Evolutionary conservation across 768 basidiomycete species (phyloP).

Genomic region (Agaricus blazei): DNA sequence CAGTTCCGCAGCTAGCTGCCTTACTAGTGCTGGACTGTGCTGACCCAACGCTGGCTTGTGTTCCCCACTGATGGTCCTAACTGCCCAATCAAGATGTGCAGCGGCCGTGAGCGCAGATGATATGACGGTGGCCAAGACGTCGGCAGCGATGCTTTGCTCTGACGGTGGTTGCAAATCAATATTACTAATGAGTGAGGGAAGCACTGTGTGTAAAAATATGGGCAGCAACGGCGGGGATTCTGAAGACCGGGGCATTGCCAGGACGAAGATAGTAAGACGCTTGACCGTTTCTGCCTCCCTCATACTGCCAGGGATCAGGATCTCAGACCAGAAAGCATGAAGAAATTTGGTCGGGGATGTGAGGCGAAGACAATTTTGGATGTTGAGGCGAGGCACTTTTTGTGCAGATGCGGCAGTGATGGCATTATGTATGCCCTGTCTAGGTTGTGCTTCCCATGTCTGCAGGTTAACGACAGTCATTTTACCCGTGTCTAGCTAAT

Average conservation of each 20-base stretch:
- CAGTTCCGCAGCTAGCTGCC: conserved; percentile 60
- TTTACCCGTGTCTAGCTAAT: neutral
- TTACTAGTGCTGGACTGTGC: conserved; percentile 57
- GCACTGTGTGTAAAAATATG: conserved; percentile 63
- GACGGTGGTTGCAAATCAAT: conserved; percentile 49
- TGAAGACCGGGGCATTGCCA: conserved; percentile 55
- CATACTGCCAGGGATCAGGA: conserved; percentile 33
- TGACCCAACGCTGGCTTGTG: conserved; percentile 52
- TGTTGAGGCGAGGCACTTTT: conserved; percentile 60
- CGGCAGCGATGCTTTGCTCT: conserved; percentile 53
- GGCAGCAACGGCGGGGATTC: conserved; percentile 61
- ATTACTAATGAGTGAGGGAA: conserved; percentile 52
- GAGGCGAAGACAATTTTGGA: conserved; percentile 59
- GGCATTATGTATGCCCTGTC: conserved; percentile 50
- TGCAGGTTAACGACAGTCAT: conserved; percentile 15
- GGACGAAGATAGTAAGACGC: conserved; percentile 62
- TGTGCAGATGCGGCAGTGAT: conserved; percentile 53
- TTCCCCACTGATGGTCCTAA: conserved; percentile 48
- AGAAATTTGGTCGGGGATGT: conserved; percentile 59
- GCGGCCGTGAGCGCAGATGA: conserved; percentile 63
- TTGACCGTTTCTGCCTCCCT: conserved; percentile 52
- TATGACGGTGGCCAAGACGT: conserved; percentile 61
- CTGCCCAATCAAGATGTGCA: conserved; percentile 67
- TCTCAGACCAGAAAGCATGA: conserved; percentile 62
- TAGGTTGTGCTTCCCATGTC: conserved; percentile 49